Evolutionary conservation across 148 eudicot species (phyloP).

Genomic region (Selenicereus undatus): DNA sequence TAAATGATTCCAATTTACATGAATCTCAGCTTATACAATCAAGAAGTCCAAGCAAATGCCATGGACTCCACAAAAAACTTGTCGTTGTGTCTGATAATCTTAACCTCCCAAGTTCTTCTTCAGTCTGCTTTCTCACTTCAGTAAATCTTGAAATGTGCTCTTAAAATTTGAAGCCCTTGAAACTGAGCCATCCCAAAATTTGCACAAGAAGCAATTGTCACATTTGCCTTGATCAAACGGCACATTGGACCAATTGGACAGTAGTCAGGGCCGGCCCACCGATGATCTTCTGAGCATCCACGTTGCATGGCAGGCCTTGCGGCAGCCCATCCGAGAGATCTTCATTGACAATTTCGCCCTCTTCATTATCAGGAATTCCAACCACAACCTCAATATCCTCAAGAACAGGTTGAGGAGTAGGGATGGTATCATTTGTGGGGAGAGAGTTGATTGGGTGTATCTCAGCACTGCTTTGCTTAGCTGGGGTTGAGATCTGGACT

Average conservation of each 20-base stretch:
- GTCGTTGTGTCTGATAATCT: not conserved
- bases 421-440: slow-evolving; percentile 1
- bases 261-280: slow-evolving; percentile 21
- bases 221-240: slow-evolving; percentile 28
- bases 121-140: not conserved
- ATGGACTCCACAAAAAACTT: not conserved
- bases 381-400: slow-evolving; percentile 22
- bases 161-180: not conserved
- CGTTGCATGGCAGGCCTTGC: slow-evolving; percentile 26
- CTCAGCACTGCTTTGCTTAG: slow-evolving; percentile 22
- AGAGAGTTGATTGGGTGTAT: slow-evolving; percentile 4
- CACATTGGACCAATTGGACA: slow-evolving; percentile 30
- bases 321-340: slow-evolving; percentile 17
- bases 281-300: slow-evolving; percentile 21
- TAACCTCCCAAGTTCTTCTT: not conserved
- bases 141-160: not conserved
- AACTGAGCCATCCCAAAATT: not conserved
- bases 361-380: not conserved
- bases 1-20: not conserved
- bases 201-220: not conserved
- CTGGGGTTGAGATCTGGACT: slow-evolving; percentile 15
- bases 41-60: not conserved
- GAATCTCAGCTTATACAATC: not conserved
- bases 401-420: slow-evolving; percentile 4
- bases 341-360: slow-evolving; percentile 4